These are phyloP conservation scores for Caloboletus firmus DNA, from an alignment of 1,284 basidiomycete species.

Conservation along the genomic window DNA sequence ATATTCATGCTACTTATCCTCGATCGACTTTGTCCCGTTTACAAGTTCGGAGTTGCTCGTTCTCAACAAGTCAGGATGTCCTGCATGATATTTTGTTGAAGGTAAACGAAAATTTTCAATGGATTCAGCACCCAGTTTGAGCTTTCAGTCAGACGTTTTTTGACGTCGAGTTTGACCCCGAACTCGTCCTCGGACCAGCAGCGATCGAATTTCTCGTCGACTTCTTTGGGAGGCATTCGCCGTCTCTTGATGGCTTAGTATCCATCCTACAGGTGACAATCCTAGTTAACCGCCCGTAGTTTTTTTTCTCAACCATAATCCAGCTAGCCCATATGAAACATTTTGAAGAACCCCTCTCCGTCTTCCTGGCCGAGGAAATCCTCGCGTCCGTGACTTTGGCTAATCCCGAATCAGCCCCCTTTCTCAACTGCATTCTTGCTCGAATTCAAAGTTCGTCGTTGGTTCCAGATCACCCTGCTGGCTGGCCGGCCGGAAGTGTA, in stretches of 20 bases:
- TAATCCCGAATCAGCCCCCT: constrained; percentile 27
- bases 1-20: constrained; percentile 57
- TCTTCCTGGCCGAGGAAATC: constrained; percentile 35
- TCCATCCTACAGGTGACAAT: constrained; percentile 58
- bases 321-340: constrained; percentile 68
- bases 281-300: not conserved
- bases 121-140: not conserved
- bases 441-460: constrained; percentile 34
- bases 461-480: constrained; percentile 9
- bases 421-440: constrained; percentile 44
- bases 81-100: constrained; percentile 52
- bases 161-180: constrained; percentile 54
- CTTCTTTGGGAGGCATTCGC: constrained; percentile 51
- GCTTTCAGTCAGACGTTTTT: constrained; percentile 59
- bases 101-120: no score
- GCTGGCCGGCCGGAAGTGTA: constrained; percentile 24
- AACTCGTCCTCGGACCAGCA: constrained; percentile 60
- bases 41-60: constrained; percentile 49
- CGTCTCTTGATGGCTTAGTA: constrained; percentile 55
- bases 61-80: constrained; percentile 47
- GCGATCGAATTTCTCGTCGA: constrained; percentile 54
- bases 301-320: constrained; percentile 3
- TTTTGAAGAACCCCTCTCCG: constrained; percentile 58
- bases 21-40: constrained; percentile 57
- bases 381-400: constrained; percentile 23